These are phyloP conservation scores for Cercospora sp. DNA, from an alignment of 2,329 filamentous ascomycete species.

Conservation along the genomic window DNA sequence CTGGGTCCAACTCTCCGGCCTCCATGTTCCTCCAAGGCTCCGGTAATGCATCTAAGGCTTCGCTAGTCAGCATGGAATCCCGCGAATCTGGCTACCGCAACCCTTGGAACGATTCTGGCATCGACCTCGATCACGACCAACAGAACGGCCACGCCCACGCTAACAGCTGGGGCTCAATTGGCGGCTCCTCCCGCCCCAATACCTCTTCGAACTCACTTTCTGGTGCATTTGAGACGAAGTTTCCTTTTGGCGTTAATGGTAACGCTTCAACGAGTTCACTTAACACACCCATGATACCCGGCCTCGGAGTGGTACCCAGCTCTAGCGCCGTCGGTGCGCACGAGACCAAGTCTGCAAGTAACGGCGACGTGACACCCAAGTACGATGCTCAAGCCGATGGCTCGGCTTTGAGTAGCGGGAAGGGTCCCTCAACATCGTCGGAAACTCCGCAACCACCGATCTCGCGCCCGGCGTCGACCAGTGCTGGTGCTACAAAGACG, in stretches of 20 bases:
- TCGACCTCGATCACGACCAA: slow-evolving; percentile 86
- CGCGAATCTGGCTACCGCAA: slow-evolving; percentile 93
- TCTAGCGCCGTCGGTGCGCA: slow-evolving; percentile 20
- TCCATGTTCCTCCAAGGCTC: slow-evolving; percentile 82
- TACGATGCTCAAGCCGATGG: slow-evolving; percentile 33
- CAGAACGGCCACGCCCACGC: slow-evolving; percentile 41
- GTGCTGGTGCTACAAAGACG: slow-evolving; percentile 23
- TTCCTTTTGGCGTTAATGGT: slow-evolving; percentile 58
- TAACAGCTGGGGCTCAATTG: slow-evolving; percentile 47
- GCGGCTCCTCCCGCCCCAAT: slow-evolving; percentile 61
- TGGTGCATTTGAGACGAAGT: slow-evolving; percentile 64
- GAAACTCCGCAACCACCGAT: slow-evolving; percentile 26
- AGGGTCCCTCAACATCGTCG: slow-evolving; percentile 25
- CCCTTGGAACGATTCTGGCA: slow-evolving; percentile 96
- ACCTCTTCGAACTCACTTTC: slow-evolving; percentile 62
- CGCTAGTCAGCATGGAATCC: slow-evolving; percentile 92
- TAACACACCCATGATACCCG: slow-evolving; percentile 42
- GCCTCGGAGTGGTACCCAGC: slow-evolving; percentile 37
- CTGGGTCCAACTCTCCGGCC: slow-evolving; percentile 73
- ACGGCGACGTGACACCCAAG: slow-evolving; percentile 41
- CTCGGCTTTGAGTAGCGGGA: slow-evolving; percentile 23
- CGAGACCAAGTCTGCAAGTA: slow-evolving; percentile 20
- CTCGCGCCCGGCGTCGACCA: slow-evolving; percentile 26
- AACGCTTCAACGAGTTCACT: slow-evolving; percentile 43
- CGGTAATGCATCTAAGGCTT: slow-evolving; percentile 91